A percentile compares a stretch with the other conserved stretches of the same genome.
Evolutionary conservation across 2,329 filamentous ascomycete genomes (phyloP).

Genomic region (Aplosporella prunicola): DNA sequence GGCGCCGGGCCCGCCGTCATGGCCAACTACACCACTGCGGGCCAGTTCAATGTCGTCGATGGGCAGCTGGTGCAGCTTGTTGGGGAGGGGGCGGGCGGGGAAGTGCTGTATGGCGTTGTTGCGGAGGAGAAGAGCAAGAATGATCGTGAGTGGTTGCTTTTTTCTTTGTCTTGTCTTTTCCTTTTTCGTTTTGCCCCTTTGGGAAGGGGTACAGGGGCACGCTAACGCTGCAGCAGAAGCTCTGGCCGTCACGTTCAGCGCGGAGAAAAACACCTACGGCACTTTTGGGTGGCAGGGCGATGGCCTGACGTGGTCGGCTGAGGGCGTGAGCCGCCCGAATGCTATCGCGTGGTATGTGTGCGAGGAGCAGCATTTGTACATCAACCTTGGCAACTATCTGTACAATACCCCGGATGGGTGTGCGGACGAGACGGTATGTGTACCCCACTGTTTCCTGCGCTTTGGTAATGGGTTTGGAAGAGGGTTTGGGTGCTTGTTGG

Average conservation of each 20-base stretch:
- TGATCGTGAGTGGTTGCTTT: too few species aligned
- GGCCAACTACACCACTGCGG: constrained; percentile 43
- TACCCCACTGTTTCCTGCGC: background rate
- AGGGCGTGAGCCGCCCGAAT: constrained; percentile 44
- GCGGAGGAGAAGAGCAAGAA: constrained; percentile 21
- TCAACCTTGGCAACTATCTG: constrained; percentile 50
- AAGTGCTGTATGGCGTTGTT: constrained; percentile 25
- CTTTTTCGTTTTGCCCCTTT: too few species aligned
- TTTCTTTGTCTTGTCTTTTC: too few species aligned
- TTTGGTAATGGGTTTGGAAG: background rate
- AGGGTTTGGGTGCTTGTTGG: too few species aligned
- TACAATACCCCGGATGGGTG: constrained; percentile 51
- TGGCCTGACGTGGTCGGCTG: constrained; percentile 45
- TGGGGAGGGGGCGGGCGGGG: constrained; percentile 37
- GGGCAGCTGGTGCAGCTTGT: constrained; percentile 50
- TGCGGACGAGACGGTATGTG: constrained; percentile 42
- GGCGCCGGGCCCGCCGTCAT: constrained; percentile 42
- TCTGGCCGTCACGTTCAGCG: constrained; percentile 44
- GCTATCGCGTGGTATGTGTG: constrained; percentile 52
- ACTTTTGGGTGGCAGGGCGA: constrained; percentile 51
- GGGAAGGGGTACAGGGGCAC: too few species aligned
- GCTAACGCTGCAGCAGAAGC: too few species aligned
- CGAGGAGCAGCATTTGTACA: constrained; percentile 41
- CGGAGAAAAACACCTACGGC: constrained; percentile 45
- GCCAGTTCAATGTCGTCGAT: constrained; percentile 47